Percentiles rank a stretch among this genome's conserved stretches.
Evolutionary conservation across 441 rosid genomes (phyloP).

Genomic region (Gossypium davidsonii): DNA sequence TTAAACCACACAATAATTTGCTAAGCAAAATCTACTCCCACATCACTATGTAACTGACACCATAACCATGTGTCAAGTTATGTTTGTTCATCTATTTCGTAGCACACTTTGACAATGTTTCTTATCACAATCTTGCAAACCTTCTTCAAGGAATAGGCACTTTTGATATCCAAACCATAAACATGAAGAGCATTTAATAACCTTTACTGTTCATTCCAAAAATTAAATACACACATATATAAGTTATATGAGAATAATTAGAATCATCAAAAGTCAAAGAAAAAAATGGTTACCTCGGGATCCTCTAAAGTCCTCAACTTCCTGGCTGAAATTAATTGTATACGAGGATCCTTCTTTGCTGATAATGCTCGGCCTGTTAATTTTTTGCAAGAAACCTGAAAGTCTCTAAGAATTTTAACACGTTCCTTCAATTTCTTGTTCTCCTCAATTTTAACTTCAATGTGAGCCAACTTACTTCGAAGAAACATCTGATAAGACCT

Average conservation of each 20-base stretch:
- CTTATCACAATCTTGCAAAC: background rate
- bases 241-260: background rate
- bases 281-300: constrained; percentile 42
- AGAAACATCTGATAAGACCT: constrained; percentile 70
- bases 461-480: constrained; percentile 52
- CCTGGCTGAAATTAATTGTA: constrained; percentile 53
- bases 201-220: background rate
- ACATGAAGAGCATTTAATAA: background rate
- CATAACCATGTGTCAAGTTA: background rate
- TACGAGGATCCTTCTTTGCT: constrained; percentile 68
- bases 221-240: background rate
- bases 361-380: constrained; percentile 55
- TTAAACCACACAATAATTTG: background rate
- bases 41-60: background rate
- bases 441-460: constrained; percentile 80
- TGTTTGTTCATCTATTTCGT: background rate
- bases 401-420: constrained; percentile 58
- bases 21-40: background rate
- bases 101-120: background rate
- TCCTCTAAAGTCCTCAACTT: constrained; percentile 28
- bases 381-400: constrained; percentile 66
- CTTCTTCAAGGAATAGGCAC: background rate
- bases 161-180: background rate
- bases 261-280: constrained; percentile 6
- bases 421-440: constrained; percentile 68